Percentiles rank a stretch among this genome's conserved stretches.
Evolutionary conservation across 75 land plant species (phyloP).

Genomic region (Cupressus sempervirens): DNA sequence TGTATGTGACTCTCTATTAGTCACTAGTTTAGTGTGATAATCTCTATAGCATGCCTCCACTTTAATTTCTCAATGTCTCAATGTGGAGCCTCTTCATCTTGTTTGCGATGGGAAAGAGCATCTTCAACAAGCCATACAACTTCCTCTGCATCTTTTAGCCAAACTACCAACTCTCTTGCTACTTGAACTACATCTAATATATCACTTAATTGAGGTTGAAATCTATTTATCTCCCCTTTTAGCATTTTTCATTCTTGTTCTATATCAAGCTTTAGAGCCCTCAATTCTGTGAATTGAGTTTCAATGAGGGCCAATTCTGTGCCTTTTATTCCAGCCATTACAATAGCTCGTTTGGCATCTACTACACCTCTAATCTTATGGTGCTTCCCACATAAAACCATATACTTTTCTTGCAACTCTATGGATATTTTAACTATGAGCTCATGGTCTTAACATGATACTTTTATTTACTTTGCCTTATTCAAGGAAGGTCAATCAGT

Average conservation of each 20-base stretch:
- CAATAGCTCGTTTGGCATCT: conserved; percentile 66
- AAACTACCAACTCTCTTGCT: conserved; percentile 87
- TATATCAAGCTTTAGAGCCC: conserved; percentile 52
- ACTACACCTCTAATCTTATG: conserved; percentile 54
- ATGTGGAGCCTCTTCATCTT: conserved; percentile 59
- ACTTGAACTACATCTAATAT: conserved; percentile 92
- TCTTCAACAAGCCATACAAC: conserved; percentile 54
- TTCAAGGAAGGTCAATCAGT: no score
- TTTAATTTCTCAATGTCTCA: conserved; percentile 65
- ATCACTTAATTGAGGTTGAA: conserved; percentile 68
- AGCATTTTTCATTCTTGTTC: conserved; percentile 49
- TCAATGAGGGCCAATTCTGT: conserved; percentile 40
- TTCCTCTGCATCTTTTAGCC: conserved; percentile 79
- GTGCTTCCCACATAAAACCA: conserved; percentile 41
- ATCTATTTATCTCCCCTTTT: conserved; percentile 63
- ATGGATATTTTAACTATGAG: no score
- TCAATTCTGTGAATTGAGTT: conserved; percentile 62
- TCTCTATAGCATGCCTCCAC: conserved; percentile 69
- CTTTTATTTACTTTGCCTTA: no score
- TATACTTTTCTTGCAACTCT: conserved; percentile 78
- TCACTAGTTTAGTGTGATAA: conserved; percentile 60
- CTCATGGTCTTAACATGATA: no score
- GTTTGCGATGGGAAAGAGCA: conserved; percentile 30
- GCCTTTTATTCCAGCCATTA: conserved; percentile 52
- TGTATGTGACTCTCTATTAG: conserved; percentile 63